Evolutionary conservation across 176 grass and related monocot genomes (phyloP).

Genomic region (Phyllostachys edulis): DNA sequence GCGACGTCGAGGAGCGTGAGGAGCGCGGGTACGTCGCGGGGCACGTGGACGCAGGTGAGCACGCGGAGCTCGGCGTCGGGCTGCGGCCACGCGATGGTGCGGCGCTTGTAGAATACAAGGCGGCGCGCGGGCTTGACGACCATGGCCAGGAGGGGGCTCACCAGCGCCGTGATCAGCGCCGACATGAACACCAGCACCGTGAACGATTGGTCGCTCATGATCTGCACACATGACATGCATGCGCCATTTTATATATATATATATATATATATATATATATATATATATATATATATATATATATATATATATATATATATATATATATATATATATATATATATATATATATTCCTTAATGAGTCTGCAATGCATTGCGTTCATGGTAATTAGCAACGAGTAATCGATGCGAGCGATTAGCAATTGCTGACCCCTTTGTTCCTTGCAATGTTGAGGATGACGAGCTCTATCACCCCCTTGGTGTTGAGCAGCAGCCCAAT

Average conservation of each 20-base stretch:
- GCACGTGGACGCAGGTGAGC: conserved; percentile 57
- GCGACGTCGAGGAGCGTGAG: conserved; percentile 53
- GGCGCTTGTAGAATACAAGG: conserved; percentile 68
- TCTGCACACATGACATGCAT: neutral
- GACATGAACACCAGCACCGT: conserved; percentile 75
- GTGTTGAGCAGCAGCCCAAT: conserved; percentile 77
- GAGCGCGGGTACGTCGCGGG: conserved; percentile 49
- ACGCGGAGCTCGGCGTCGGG: conserved; percentile 56
- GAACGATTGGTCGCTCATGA: conserved; percentile 70
- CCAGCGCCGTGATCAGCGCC: conserved; percentile 44
- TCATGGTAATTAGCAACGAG: too few species aligned
- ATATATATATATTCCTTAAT: too few species aligned
- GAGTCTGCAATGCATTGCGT: neutral
- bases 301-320: too few species aligned
- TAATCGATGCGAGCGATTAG: neutral
- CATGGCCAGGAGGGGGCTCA: conserved; percentile 47
- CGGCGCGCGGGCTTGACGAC: conserved; percentile 59
- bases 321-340: too few species aligned
- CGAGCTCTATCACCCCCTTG: conserved; percentile 66
- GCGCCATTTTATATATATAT: too few species aligned
- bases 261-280: too few species aligned
- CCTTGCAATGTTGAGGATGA: conserved; percentile 70
- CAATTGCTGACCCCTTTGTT: conserved; percentile 46
- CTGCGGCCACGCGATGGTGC: conserved; percentile 58
- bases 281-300: too few species aligned